A percentile compares a stretch with the other conserved stretches of the same genome.
These are phyloP conservation scores for Moniliella sp. DNA, from an alignment of 1,284 basidiomycete species.

Conservation along the genomic window DNA sequence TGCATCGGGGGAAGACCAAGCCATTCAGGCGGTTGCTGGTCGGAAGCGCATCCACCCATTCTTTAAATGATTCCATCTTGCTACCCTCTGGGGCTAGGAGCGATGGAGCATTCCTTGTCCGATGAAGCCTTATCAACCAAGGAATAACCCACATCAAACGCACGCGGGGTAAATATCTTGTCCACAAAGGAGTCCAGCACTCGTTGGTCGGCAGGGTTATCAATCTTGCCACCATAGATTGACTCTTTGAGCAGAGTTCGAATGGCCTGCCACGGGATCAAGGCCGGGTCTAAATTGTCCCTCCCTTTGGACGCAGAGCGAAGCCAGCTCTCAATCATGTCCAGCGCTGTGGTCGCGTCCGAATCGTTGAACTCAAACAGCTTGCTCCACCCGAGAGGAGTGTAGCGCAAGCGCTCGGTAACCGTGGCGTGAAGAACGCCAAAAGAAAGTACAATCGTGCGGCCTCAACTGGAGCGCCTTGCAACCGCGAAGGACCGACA, in stretches of 20 bases:
- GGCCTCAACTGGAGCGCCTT: constrained; percentile 21
- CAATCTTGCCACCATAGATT: constrained; percentile 31
- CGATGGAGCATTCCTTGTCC: constrained; percentile 9
- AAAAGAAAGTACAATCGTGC: constrained; percentile 23
- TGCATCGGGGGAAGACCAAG: constrained; percentile 24
- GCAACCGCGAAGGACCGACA: constrained; percentile 11
- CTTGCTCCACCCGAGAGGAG: constrained; percentile 27
- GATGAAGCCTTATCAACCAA: too few species aligned
- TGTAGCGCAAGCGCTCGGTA: constrained; percentile 25
- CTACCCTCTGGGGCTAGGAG: constrained; percentile 24
- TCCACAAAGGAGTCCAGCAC: constrained; percentile 29
- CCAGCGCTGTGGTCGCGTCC: constrained; percentile 23
- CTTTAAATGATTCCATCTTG: constrained; percentile 23
- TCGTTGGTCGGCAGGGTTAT: constrained; percentile 22
- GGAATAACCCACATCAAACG: constrained; percentile 21
- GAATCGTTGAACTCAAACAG: constrained; percentile 32
- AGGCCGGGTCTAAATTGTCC: constrained; percentile 21
- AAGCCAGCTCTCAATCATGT: constrained; percentile 26
- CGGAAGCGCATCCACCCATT: constrained; percentile 23
- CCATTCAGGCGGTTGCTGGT: constrained; percentile 31
- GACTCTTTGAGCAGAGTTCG: constrained; percentile 22
- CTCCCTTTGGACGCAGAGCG: constrained; percentile 15
- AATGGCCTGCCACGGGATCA: constrained; percentile 27
- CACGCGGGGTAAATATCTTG: constrained; percentile 20
- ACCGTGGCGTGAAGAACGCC: constrained; percentile 29